A percentile compares a stretch with the other conserved stretches of the same genome.
These are phyloP conservation scores for Mrakia hoshinonis DNA, from an alignment of 768 basidiomycete species.

Conservation along the genomic window DNA sequence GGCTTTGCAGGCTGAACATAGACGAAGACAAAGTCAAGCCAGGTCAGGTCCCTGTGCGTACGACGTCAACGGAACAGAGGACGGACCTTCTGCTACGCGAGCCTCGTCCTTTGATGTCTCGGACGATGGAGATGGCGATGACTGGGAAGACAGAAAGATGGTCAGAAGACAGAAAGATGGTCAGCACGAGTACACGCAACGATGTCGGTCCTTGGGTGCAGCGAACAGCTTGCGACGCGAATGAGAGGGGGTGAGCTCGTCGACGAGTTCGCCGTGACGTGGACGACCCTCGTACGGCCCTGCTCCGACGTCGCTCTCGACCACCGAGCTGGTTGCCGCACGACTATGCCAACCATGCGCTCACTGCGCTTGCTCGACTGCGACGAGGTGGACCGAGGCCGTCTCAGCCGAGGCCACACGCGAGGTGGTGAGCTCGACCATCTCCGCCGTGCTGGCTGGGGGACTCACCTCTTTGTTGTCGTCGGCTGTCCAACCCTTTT, in stretches of 20 bases:
- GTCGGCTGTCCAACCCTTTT: not conserved
- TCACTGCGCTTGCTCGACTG: too few species aligned
- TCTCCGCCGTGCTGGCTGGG: not conserved
- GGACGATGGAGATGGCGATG: not conserved
- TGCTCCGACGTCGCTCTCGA: too few species aligned
- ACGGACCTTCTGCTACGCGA: constrained; percentile 2
- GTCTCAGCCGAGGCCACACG: too few species aligned
- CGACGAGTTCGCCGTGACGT: too few species aligned
- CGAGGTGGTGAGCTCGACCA: not conserved
- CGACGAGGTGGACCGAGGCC: too few species aligned
- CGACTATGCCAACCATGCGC: too few species aligned
- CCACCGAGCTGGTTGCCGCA: too few species aligned
- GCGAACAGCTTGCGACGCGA: too few species aligned
- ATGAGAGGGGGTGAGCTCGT: too few species aligned
- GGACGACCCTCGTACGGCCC: too few species aligned
- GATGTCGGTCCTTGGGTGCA: too few species aligned
- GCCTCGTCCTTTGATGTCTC: not conserved
- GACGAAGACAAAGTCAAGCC: not conserved
- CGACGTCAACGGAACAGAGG: not conserved
- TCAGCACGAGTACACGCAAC: too few species aligned
- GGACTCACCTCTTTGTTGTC: not conserved
- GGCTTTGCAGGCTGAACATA: constrained; percentile 15
- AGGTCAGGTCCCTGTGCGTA: not conserved
- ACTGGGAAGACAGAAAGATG: not conserved
- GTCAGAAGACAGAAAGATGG: not conserved